phyloP scores from a whole-genome alignment of 768 basidiomycete genomes.

The Mycena metata region DNA sequence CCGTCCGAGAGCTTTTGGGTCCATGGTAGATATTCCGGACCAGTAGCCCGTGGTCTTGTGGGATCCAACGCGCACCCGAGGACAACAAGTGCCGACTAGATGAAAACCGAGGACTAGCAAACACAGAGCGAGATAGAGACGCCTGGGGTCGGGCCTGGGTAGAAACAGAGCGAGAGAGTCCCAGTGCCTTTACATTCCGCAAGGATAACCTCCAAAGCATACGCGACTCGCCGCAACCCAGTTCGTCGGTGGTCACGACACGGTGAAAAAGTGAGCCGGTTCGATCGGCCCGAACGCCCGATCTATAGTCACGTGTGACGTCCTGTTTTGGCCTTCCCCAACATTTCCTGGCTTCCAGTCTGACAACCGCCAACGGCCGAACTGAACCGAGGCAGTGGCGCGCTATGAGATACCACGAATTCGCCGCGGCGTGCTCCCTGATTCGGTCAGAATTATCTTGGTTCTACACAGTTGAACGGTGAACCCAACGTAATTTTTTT shows the following conservation, averaged over 20 bases:
- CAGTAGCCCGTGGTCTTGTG: not conserved
- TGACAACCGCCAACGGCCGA: not conserved
- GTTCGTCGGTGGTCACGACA: constrained; percentile 6
- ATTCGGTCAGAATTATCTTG: not conserved
- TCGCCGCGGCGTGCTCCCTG: constrained; percentile 21
- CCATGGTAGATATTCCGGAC: constrained; percentile 50
- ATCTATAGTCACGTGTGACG: constrained; percentile 5
- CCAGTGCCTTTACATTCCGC: constrained; percentile 29
- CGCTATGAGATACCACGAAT: constrained; percentile 8
- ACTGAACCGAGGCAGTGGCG: constrained; percentile 26
- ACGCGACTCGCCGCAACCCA: constrained; percentile 10
- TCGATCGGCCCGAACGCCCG: constrained; percentile 19
- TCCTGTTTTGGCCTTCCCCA: not conserved
- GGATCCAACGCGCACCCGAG: constrained; percentile 16
- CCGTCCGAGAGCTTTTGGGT: constrained; percentile 46
- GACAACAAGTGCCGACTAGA: constrained; percentile 16
- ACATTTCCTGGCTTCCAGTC: constrained; percentile 1
- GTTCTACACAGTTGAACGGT: not conserved
- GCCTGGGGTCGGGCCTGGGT: not conserved
- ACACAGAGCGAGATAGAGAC: not conserved
- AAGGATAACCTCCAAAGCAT: constrained; percentile 33
- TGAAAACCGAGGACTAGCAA: constrained; percentile 18
- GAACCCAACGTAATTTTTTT: not conserved
- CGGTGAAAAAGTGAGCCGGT: constrained; percentile 36
- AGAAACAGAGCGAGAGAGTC: constrained; percentile 3